Percentiles rank a stretch among this genome's conserved stretches.
phyloP scores from a whole-genome alignment of 164 flowering plant species.

The Chloranthus sessilifolius region DNA sequence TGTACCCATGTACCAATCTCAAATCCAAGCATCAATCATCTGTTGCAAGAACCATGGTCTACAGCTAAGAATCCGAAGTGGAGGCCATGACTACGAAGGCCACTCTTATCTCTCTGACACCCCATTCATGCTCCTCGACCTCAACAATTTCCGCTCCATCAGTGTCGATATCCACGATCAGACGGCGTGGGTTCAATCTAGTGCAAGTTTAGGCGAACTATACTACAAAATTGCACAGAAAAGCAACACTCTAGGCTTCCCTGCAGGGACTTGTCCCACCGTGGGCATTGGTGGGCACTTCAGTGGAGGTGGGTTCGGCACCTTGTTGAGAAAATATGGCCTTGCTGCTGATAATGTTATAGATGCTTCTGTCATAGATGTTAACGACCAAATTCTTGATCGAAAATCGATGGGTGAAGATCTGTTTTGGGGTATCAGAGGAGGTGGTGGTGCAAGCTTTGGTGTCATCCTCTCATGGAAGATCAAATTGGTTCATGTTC shows the following conservation, averaged over 20 bases:
- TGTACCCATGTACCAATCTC: conserved; percentile 15
- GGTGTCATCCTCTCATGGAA: conserved; percentile 16
- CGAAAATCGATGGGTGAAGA: conserved; percentile 19
- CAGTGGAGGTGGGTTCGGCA: conserved; percentile 23
- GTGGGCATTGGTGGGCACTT: conserved; percentile 22
- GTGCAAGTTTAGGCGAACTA: conserved; percentile 30
- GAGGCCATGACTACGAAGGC: conserved; percentile 36
- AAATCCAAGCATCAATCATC: conserved; percentile 22
- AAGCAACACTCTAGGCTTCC: conserved; percentile 19
- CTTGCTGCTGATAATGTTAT: conserved; percentile 20
- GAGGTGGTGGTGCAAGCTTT: conserved; percentile 15
- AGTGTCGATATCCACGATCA: conserved; percentile 9
- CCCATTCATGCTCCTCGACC: conserved; percentile 23
- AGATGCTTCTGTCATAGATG: conserved; percentile 17
- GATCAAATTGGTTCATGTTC: conserved; percentile 8
- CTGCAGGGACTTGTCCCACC: conserved; percentile 15
- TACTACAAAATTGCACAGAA: conserved; percentile 21
- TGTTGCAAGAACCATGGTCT: conserved; percentile 15
- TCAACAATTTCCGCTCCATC: conserved; percentile 16
- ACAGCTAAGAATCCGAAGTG: conserved; percentile 23
- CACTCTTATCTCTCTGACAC: conserved; percentile 15
- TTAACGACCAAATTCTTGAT: conserved; percentile 4
- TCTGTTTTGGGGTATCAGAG: conserved; percentile 22
- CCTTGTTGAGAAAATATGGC: conserved; percentile 21
- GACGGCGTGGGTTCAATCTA: conserved; percentile 25